These are phyloP conservation scores for Chamaecrista fasciculata DNA, from an alignment of 306 rosid genomes.

Conservation along the genomic window DNA sequence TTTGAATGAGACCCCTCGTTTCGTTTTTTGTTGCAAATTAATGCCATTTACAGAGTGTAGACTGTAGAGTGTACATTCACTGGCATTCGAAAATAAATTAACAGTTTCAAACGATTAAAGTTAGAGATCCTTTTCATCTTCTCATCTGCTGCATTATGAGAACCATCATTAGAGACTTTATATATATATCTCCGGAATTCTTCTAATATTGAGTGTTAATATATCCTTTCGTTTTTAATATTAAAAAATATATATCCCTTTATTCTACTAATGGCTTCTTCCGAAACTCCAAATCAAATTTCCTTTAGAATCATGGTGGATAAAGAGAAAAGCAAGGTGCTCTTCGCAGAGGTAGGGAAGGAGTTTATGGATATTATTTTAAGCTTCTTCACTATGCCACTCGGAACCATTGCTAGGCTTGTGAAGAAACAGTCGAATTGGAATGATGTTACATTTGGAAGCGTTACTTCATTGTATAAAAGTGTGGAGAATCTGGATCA, in stretches of 20 bases:
- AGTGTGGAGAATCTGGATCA: neutral
- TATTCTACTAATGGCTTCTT: neutral
- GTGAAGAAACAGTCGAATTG: neutral
- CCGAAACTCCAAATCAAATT: neutral
- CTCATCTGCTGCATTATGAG: too few species aligned
- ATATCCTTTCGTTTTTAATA: neutral
- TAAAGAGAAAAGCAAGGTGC: neutral
- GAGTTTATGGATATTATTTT: conserved; percentile 25
- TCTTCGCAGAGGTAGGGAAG: conserved; percentile 32
- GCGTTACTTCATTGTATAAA: neutral
- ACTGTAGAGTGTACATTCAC: too few species aligned
- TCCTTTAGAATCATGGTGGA: neutral
- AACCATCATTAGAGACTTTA: too few species aligned
- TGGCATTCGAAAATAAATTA: too few species aligned
- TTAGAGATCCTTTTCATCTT: too few species aligned
- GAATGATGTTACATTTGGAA: neutral
- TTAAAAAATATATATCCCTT: too few species aligned
- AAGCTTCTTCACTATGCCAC: conserved; percentile 26
- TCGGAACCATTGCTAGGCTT: conserved; percentile 23
- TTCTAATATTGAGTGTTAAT: too few species aligned
- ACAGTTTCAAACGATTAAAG: too few species aligned
- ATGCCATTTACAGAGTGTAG: too few species aligned
- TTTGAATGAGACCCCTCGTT: too few species aligned
- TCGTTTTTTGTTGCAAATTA: too few species aligned
- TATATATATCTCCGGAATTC: too few species aligned